Base-by-base conservation (phyloP, 129 eudicot species). In the Tanacetum coccineum region DNA sequence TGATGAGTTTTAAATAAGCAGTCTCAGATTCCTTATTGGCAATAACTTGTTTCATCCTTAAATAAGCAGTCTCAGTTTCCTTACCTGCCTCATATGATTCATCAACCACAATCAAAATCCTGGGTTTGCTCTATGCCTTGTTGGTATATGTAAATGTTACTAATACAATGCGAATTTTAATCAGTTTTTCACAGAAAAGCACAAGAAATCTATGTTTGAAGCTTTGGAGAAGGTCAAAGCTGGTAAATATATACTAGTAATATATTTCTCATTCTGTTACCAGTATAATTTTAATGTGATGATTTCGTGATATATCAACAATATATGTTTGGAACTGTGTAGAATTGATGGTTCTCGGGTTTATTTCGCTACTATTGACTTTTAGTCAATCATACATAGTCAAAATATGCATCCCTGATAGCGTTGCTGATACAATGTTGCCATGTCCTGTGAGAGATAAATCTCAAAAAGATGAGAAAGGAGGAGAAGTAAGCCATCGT, bases 291-390 rank as follows among this genome's bases (percentile, higher is more conserved):
- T n/a, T 36, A n/a, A 52, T 1, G 56, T 26, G n/a, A 26, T 6
- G 15, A 55, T 17, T 25, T 64, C 4, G 39, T 14, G 53, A 52
- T 19, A 13, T 50, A 22, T 12, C 54, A 68, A 26, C 55, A 66
- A 21, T 47, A 3, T 60, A 47, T 36, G 4, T 40, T 60, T 28
- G 25, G 17, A 60, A 60, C 64, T 62, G 45, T 74, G 83, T 84
- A 91, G 97, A 91, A 71, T 73, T 91, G 88, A 91, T 91, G 97
- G 73, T 92, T 78, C 79, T 92, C 2, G 98, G 98, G 18, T 88
- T 88, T 79, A 92, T 88, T 62, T 92, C 98, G 1, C 64, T 91
- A 48, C 70, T 82, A 15, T 79, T 90, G 70, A 87, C 92, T 60
- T 90, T 90, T 74, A 75, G 87, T 78, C 95, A 88, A 67, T 73